Evolutionary conservation across 345 rosid species (phyloP).

Genomic region (Aegle marmelos): DNA sequence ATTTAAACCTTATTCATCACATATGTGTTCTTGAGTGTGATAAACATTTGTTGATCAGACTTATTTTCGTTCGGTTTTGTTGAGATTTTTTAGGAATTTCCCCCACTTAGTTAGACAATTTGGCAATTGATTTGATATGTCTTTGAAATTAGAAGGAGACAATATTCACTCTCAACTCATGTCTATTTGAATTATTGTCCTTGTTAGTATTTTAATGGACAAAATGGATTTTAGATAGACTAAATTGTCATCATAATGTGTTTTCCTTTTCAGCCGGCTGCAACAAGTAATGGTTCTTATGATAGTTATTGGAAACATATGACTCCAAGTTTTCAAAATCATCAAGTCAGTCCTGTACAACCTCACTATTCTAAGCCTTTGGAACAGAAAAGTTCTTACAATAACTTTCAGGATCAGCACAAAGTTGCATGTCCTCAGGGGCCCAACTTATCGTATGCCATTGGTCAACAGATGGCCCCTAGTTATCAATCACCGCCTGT

Average conservation of each 20-base stretch:
- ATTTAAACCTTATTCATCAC: not conserved
- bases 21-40: not conserved
- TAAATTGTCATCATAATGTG: conserved; percentile 15
- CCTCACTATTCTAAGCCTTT: conserved; percentile 55
- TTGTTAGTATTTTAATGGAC: not conserved
- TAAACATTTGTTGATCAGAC: not conserved
- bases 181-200: not conserved
- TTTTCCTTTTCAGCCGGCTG: conserved; percentile 57
- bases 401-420: conserved; percentile 73
- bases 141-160: not conserved
- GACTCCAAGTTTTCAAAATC: conserved; percentile 54
- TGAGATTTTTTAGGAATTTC: not conserved
- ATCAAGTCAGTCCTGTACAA: conserved; percentile 57
- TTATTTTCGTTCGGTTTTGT: not conserved
- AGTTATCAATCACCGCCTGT: conserved; percentile 45
- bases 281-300: conserved; percentile 51
- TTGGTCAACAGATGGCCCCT: conserved; percentile 50
- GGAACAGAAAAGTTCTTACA: conserved; percentile 57
- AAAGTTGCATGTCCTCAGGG: conserved; percentile 55
- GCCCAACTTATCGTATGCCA: conserved; percentile 49
- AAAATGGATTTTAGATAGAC: conserved; percentile 2
- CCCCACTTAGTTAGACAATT: not conserved
- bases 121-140: not conserved
- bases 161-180: not conserved
- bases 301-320: conserved; percentile 74